Evolutionary conservation across 2,329 filamentous ascomycete genomes (phyloP), one percentile per base, ranked within the genome.

Genomic region (Triangularia setosa): DNA sequence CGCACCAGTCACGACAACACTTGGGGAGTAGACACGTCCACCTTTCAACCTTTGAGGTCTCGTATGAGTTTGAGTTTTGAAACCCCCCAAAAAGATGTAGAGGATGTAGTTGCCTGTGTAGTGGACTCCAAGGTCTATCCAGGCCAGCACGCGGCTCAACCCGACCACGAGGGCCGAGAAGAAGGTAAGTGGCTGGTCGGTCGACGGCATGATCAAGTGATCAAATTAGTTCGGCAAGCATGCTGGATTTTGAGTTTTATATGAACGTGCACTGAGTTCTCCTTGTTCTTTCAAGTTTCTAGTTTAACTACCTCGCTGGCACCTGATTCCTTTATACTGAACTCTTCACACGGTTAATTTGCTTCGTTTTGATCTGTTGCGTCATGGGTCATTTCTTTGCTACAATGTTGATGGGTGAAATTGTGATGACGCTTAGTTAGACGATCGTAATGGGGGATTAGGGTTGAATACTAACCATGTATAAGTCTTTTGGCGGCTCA

Each of bases 31-130:
- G 18, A 59, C 25, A 25, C 59, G 54, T 44, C 59, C 63, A 16
- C 61, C 53, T 12, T 44, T 25, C n/a, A n/a, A 25, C 35, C 18
- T 59, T 62, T 25, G 27, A 33, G 7, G 59, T 4, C 63, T n/a
- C 6, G 63, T 65, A 56, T 65, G 63, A 58, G 63, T 65, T 48
- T 48, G 40, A 18, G 63, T 59, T 23, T 65, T 59, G 33, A 65
- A 54, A 2, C 59, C 63, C 5, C 21, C 52, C 23, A 65, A 65
- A 25, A 58, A 48, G 21, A 24, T 48, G 55, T 65, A 65, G 12
- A 62, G 48, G 14, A 65, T 33, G 28, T 65, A 65, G 16, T 58
- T 60, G 63, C 54, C 62, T 40, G 55, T 30, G 24, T 65, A 65
- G 44, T 62, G 63, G 28, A 65, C 35, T 12, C 25, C 54, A 30